A percentile compares a stretch with the other conserved stretches of the same genome.
Conservation (phyloP, 2,329 filamentous ascomycete species). For the Leptographium procerum region DNA sequence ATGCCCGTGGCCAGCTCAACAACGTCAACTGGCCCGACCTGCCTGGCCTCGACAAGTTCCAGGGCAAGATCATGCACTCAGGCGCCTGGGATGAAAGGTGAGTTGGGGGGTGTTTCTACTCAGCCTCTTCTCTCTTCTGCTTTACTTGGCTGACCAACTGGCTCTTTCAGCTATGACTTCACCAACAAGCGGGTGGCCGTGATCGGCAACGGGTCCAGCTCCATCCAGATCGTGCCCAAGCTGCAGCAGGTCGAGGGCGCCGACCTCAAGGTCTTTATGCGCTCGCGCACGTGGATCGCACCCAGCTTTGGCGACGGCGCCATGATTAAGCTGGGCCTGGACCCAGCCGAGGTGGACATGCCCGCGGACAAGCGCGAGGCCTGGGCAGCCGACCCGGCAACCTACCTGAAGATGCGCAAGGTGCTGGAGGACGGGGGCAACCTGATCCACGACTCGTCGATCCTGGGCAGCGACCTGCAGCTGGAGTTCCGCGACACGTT, state of each 20-base stretch:
- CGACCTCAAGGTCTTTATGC: slow-evolving; percentile 32
- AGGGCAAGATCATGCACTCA: slow-evolving; percentile 33
- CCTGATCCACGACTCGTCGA: slow-evolving; percentile 28
- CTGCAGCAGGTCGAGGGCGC: slow-evolving; percentile 32
- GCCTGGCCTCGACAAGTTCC: slow-evolving; percentile 27
- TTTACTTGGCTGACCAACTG: too few species aligned
- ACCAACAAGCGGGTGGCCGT: slow-evolving; percentile 35
- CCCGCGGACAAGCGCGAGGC: slow-evolving; percentile 23
- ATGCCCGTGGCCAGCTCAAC: slow-evolving; percentile 30
- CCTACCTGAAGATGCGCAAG: slow-evolving; percentile 30
- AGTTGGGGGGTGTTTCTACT: slow-evolving; percentile 8
- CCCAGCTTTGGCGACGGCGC: slow-evolving; percentile 32
- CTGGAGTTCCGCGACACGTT: slow-evolving; percentile 20
- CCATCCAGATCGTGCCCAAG: slow-evolving; percentile 39
- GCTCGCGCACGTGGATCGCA: slow-evolving; percentile 39
- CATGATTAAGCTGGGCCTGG: slow-evolving; percentile 30
- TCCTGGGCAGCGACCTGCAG: slow-evolving; percentile 25
- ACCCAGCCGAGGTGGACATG: slow-evolving; percentile 20
- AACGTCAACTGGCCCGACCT: slow-evolving; percentile 32
- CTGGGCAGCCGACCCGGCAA: slow-evolving; percentile 25
- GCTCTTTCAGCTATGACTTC: slow-evolving; percentile 31
- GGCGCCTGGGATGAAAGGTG: slow-evolving; percentile 31
- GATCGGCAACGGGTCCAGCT: slow-evolving; percentile 41
- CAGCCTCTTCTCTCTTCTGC: too few species aligned
- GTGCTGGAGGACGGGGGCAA: slow-evolving; percentile 31